Conservation (phyloP, 2,329 filamentous ascomycete species). For the Chaetothyriales sp. region DNA sequence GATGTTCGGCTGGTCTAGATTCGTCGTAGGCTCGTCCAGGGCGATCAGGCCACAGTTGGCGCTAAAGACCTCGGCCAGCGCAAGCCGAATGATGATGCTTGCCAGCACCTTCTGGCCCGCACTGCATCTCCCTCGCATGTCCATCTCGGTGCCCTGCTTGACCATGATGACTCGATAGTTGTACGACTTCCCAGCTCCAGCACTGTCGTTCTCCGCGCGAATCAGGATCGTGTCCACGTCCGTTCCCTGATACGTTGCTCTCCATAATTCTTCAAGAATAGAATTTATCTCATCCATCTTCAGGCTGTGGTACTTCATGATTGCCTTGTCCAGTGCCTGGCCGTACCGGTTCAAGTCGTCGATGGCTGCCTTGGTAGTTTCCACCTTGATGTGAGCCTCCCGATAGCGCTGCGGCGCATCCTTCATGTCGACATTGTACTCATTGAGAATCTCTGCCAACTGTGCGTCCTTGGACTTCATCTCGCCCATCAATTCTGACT, state of each 20-base stretch:
- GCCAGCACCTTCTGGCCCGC: conserved; percentile 94
- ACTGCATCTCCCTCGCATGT: conserved; percentile 95
- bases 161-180: conserved; percentile 98
- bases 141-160: conserved; percentile 94
- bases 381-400: conserved; percentile 76
- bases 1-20: conserved; percentile 92
- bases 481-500: conserved; percentile 59
- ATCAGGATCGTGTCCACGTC: conserved; percentile 96
- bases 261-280: conserved; percentile 94
- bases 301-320: conserved; percentile 89
- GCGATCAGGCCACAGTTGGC: conserved; percentile 92
- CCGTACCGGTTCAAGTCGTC: conserved; percentile 77
- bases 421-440: conserved; percentile 79
- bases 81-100: conserved; percentile 91
- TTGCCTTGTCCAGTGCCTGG: conserved; percentile 78
- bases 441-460: conserved; percentile 54
- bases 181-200: conserved; percentile 61
- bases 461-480: conserved; percentile 79
- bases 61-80: conserved; percentile 91
- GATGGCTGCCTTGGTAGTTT: conserved; percentile 82
- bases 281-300: conserved; percentile 99
- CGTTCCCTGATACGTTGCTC: conserved; percentile 88
- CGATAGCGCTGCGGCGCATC: conserved; percentile 69
- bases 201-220: conserved; percentile 66
- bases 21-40: conserved; percentile 93